Conservation (phyloP, 2,329 filamentous ascomycete genomes). For the Fusarium napiforme region DNA sequence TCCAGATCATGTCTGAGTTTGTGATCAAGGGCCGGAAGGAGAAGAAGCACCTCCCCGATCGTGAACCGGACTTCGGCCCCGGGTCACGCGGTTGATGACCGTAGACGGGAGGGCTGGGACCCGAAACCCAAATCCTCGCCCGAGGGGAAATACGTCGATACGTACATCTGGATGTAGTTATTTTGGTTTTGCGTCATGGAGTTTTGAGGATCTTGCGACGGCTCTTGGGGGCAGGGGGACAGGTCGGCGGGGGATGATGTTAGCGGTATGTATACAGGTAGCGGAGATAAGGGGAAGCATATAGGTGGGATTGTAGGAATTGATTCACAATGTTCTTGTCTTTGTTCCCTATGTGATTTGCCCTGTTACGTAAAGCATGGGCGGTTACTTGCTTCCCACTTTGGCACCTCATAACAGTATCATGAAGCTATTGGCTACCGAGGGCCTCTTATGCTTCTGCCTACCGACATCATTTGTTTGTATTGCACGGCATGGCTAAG, state of each 20-base stretch:
- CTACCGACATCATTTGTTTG: neutral
- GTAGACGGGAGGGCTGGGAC: conserved; percentile 16
- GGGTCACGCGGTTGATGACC: conserved; percentile 46
- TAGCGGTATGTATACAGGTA: conserved; percentile 38
- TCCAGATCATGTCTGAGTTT: conserved; percentile 90
- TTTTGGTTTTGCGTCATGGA: conserved; percentile 55
- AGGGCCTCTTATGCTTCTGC: neutral
- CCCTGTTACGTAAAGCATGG: neutral
- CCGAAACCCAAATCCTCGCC: conserved; percentile 1
- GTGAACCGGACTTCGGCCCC: conserved; percentile 70
- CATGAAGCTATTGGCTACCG: neutral
- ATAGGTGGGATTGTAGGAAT: conserved; percentile 43
- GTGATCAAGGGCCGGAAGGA: conserved; percentile 89
- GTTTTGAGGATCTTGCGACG: conserved; percentile 49
- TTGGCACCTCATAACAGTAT: neutral
- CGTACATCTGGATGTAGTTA: conserved; percentile 53
- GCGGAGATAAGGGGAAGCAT: conserved; percentile 23
- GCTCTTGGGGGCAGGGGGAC: conserved; percentile 40
- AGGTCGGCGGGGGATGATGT: conserved; percentile 35
- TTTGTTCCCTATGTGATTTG: neutral
- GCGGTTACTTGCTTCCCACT: neutral
- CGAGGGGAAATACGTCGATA: conserved; percentile 25
- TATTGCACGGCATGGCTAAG: neutral
- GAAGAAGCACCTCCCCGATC: conserved; percentile 73
- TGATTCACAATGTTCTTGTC: conserved; percentile 41